Evolutionary conservation across 1,284 basidiomycete species (phyloP).

Genomic region (Moniliella sp.): DNA sequence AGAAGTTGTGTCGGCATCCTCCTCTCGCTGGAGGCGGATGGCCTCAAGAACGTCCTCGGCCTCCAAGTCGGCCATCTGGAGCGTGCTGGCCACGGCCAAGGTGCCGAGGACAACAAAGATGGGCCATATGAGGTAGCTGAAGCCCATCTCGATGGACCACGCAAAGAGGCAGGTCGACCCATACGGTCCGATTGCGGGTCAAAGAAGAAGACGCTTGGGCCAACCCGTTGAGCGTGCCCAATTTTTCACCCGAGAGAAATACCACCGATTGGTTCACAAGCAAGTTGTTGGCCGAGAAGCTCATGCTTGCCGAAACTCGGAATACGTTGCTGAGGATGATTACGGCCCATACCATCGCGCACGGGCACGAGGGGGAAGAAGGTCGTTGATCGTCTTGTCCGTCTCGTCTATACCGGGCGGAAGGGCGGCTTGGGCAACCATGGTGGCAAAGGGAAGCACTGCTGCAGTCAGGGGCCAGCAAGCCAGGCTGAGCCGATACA

Average conservation of each 20-base stretch:
- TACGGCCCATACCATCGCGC: neutral
- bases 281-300: neutral
- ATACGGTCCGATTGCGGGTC: too few species aligned
- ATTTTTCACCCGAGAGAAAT: neutral
- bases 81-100: too few species aligned
- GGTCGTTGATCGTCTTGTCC: neutral
- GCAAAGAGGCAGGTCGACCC: too few species aligned
- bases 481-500: conserved; percentile 7
- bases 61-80: too few species aligned
- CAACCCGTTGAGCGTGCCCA: neutral
- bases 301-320: neutral
- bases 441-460: conserved; percentile 12
- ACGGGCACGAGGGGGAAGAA: neutral
- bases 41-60: too few species aligned
- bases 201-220: too few species aligned
- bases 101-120: too few species aligned
- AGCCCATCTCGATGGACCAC: too few species aligned
- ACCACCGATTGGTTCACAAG: neutral
- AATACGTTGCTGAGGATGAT: neutral
- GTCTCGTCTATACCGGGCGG: too few species aligned
- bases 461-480: conserved; percentile 8
- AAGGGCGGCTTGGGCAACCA: conserved; percentile 5
- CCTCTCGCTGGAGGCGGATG: too few species aligned
- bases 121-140: too few species aligned
- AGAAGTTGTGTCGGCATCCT: too few species aligned